Percentiles rank a stretch among this genome's conserved stretches.
Evolutionary conservation across 805 yeast genomes (phyloP).

Genomic region (Yamadazyma insecticola): DNA sequence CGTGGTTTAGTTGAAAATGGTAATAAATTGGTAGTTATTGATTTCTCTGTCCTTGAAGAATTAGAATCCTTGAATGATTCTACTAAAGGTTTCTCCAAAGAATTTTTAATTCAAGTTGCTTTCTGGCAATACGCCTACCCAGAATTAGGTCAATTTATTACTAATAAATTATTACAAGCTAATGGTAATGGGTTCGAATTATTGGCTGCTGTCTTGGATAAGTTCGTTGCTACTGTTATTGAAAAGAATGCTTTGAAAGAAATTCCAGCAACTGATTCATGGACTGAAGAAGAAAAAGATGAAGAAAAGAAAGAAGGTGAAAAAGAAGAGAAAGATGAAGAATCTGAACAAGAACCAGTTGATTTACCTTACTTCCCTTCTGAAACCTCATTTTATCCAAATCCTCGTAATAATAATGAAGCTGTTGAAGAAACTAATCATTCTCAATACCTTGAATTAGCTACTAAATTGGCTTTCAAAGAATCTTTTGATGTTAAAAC

Average conservation of each 20-base stretch:
- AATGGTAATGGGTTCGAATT: slow-evolving; percentile 80
- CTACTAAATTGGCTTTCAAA: slow-evolving; percentile 70
- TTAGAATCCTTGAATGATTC: slow-evolving; percentile 46
- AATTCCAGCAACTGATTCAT: slow-evolving; percentile 26
- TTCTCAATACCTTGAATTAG: slow-evolving; percentile 42
- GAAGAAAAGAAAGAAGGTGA: slow-evolving; percentile 25
- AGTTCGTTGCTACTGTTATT: slow-evolving; percentile 55
- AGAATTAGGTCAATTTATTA: slow-evolving; percentile 57
- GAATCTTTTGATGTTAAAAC: slow-evolving; percentile 66
- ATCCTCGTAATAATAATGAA: slow-evolving; percentile 41
- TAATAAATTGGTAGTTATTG: slow-evolving; percentile 53
- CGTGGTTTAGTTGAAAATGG: slow-evolving; percentile 48
- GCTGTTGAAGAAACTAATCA: slow-evolving; percentile 39
- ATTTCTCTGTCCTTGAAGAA: slow-evolving; percentile 59
- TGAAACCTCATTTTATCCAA: slow-evolving; percentile 65
- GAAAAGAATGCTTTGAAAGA: slow-evolving; percentile 40
- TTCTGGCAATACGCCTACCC: slow-evolving; percentile 75
- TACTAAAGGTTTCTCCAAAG: slow-evolving; percentile 69
- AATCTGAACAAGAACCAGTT: slow-evolving; percentile 15
- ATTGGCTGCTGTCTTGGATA: slow-evolving; percentile 65
- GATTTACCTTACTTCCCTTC: slow-evolving; percentile 47
- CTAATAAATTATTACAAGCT: slow-evolving; percentile 73
- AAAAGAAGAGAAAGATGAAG: slow-evolving; percentile 14
- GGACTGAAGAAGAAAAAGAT: slow-evolving; percentile 33
- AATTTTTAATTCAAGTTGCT: slow-evolving; percentile 72